phyloP scores from a whole-genome alignment of 257 asterid species.

The Prunella vulgaris region DNA sequence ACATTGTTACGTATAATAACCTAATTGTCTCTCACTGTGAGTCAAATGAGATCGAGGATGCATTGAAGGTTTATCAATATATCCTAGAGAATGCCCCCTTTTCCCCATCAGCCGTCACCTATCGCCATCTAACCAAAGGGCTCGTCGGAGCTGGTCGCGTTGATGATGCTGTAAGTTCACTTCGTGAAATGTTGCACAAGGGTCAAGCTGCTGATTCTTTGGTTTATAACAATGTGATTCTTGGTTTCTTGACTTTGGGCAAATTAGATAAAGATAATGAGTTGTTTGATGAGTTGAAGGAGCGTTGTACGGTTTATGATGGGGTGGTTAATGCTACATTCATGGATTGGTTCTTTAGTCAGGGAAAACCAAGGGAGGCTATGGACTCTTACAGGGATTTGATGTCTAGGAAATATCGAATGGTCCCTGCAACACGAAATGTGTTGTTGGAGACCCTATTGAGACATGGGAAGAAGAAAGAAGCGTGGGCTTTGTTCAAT shows the following conservation, averaged over 20 bases:
- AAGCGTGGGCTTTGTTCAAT: conserved; percentile 74
- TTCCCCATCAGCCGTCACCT: conserved; percentile 69
- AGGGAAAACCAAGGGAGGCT: conserved; percentile 74
- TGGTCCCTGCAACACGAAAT: conserved; percentile 77
- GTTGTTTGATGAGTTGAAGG: conserved; percentile 80
- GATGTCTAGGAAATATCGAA: conserved; percentile 49
- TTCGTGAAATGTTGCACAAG: conserved; percentile 75
- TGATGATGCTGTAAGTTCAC: conserved; percentile 51
- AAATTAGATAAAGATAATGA: conserved; percentile 73
- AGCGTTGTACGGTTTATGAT: conserved; percentile 72
- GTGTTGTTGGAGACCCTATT: conserved; percentile 67
- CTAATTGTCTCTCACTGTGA: conserved; percentile 68
- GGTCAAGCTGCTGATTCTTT: conserved; percentile 94
- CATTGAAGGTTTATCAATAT: conserved; percentile 43
- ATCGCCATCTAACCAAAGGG: conserved; percentile 82
- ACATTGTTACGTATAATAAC: conserved; percentile 64
- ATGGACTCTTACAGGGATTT: conserved; percentile 76
- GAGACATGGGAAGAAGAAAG: conserved; percentile 69
- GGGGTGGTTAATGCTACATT: conserved; percentile 83
- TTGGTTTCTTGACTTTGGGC: conserved; percentile 62
- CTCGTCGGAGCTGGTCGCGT: conserved; percentile 55
- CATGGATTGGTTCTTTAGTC: conserved; percentile 86
- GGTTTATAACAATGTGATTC: conserved; percentile 76
- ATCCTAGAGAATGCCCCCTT: conserved; percentile 63
- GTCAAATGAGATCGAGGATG: conserved; percentile 66